Evolutionary conservation across 23 red algal genomes (phyloP).

Genomic region (Gracilaria domingensis): DNA sequence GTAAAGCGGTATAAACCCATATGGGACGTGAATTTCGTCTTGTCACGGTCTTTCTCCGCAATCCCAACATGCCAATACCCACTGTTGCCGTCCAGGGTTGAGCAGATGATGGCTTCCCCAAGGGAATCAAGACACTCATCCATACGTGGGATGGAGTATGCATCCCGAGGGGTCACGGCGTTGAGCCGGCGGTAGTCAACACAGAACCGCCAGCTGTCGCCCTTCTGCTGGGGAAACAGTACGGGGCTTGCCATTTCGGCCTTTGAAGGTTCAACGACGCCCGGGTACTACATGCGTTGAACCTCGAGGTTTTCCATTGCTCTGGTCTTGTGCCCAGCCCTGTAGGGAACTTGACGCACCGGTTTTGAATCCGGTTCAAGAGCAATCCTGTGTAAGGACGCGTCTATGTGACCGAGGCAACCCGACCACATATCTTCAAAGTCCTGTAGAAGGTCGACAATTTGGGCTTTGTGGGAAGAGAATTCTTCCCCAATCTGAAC

Average conservation of each 20-base stretch:
- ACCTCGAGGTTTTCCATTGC: not conserved
- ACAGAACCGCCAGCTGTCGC: slow-evolving; percentile 4
- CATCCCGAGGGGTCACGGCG: not conserved
- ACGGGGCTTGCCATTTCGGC: slow-evolving; percentile 11
- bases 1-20: slow-evolving; percentile 7
- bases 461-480: not conserved
- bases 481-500: not conserved
- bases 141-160: slow-evolving; percentile 1
- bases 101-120: slow-evolving; percentile 4
- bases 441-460: not conserved
- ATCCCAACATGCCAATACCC: slow-evolving; percentile 7
- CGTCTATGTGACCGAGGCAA: not conserved
- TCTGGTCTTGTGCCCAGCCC: not conserved
- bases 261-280: slow-evolving; percentile 2
- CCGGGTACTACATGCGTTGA: not conserved
- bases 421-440: slow-evolving; percentile 16
- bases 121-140: slow-evolving; percentile 35
- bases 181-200: slow-evolving; percentile 11
- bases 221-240: not conserved
- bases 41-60: not conserved
- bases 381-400: not conserved
- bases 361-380: not conserved
- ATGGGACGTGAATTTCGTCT: slow-evolving; percentile 18
- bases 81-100: slow-evolving; percentile 13
- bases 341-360: not conserved